Evolutionary conservation across 2,329 filamentous ascomycete species (phyloP), one percentile per base, ranked within the genome.

Genomic region (Blastomyces gilchristii): DNA sequence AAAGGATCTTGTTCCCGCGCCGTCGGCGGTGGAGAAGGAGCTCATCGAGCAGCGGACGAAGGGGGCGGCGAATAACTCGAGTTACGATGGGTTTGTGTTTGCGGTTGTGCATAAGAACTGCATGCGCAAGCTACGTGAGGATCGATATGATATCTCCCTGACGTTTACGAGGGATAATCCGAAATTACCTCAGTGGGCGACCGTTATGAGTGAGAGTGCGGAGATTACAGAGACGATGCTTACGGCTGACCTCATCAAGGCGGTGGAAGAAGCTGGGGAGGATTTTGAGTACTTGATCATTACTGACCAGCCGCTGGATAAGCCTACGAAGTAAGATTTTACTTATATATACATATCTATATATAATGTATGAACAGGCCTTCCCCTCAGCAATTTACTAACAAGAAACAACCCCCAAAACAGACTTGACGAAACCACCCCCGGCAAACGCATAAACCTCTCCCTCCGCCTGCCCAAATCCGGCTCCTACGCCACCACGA

Each of bases 121-220:
- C 74, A 97, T 99, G 93, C 90, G 90, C 80, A 81, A 85, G 71
- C 83, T 96, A 70, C 88, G 94, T 65, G 89, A 96, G 58, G 91
- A 96, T 67, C 89, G 94, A 70, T 99, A 97, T 78, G 94, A 99
- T 74, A 81, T 97, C 62, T 96, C 90, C 61, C 84, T 99, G 69
- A 97, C 94, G 52, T 86, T 87, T 67, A 97, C 93, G 73, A 96
- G 96, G 82, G 94, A 99, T 72, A 85, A 92, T 77, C 74, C 88
- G 62, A 97, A 96, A 81, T 85, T 99, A 43, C 93, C 94, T 43
- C 78, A 83, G 67, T 99, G 92, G 92, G 82, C 88, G 62, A 96
- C 91, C 14, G 85, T 97, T 72, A 97, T 99, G 94, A 95, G 87
- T 72, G 94, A 99, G 82, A 96, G 87, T 77, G 91, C 92, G 64